Base-by-base conservation (phyloP, 805 yeast genomes). In the Candida incommunis region DNA sequence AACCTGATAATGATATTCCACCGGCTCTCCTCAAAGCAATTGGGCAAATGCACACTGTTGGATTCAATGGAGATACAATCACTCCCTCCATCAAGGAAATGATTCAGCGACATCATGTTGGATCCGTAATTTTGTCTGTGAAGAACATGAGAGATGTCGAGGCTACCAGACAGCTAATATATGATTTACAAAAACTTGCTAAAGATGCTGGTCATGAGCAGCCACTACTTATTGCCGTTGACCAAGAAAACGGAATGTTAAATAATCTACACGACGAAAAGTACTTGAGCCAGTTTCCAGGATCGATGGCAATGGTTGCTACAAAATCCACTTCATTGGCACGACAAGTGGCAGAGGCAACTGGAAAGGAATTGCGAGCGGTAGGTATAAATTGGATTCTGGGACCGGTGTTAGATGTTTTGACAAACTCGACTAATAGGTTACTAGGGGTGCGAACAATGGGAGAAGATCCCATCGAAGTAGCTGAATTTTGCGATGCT, bases 181-280 rank as follows among this genome's bases (percentile, higher is more conserved):
- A 62, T 9, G 77, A 75, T 47, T 59, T 76, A 20, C 82, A 76
- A 55, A 58, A 61, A 41, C 66, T 75, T n/a, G 82, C 82, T 0
- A 64, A 56, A 45, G 62, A 65, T 43, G 71, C 72, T 2, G 65
- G 69, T 41, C 75, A 75, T 50, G 62, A 69, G 47, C 63, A 70
- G 48, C 82, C 82, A 0, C 54, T 76, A 22, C 58, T 73, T 54
- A 71, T 76, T 50, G 77, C 77, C 21, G 68, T 77, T 16, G 82
- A 77, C 54, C 78, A 74, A 55, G 82, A 76, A 53, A 76, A 79
- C 4, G 82, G 82, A 1, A 72, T 75, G 76, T 65, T 76, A 58
- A 75, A 76, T 57, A 68, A 76, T 24, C 61, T 77, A 41, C 72
- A 71, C 53, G 82, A 77, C 54, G 66, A 70, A 7, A 66, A 67